Evolutionary conservation across 192 early-diverging fungal genomes (phyloP).

Genomic region (Coemansia nantahalensis): DNA sequence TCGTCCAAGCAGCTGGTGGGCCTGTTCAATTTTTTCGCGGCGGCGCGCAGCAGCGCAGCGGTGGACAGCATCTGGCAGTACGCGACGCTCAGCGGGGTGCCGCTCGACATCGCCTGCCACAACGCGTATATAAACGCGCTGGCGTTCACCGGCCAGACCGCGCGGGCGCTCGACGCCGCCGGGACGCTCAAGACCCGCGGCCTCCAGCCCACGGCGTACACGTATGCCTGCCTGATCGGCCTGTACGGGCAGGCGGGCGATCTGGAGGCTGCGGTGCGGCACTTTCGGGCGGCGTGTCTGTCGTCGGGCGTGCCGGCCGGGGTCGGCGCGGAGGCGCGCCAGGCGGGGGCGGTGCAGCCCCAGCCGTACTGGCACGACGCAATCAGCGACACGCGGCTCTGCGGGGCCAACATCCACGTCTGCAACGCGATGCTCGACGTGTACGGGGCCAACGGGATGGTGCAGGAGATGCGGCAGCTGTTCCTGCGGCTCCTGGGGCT

Average conservation of each 20-base stretch:
- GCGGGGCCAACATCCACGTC: slow-evolving; percentile 1
- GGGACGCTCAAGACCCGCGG: slow-evolving; percentile 17
- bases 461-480: slow-evolving; percentile 36
- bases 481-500: slow-evolving; percentile 13
- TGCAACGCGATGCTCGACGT: slow-evolving; percentile 44
- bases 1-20: slow-evolving; percentile 2
- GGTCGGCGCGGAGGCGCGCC: neutral
- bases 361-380: slow-evolving; percentile 17
- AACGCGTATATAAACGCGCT: slow-evolving; percentile 28
- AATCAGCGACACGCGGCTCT: slow-evolving; percentile 2
- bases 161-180: slow-evolving; percentile 17
- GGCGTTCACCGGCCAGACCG: slow-evolving; percentile 4
- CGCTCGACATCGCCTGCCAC: slow-evolving; percentile 22
- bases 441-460: slow-evolving; percentile 39
- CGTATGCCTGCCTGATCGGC: slow-evolving; percentile 10
- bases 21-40: slow-evolving; percentile 16
- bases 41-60: slow-evolving; percentile 1
- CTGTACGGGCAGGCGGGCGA: slow-evolving; percentile 34
- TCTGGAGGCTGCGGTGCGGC: slow-evolving; percentile 15
- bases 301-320: neutral
- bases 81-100: slow-evolving; percentile 21
- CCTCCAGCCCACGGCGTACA: slow-evolving; percentile 16
- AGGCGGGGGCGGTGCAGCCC: neutral
- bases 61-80: slow-evolving; percentile 36
- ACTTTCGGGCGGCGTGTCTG: slow-evolving; percentile 15